A percentile compares a stretch with the other conserved stretches of the same genome.
These are phyloP conservation scores for Backusella australiensis DNA, from an alignment of 192 early-diverging fungal species.

Conservation along the genomic window DNA sequence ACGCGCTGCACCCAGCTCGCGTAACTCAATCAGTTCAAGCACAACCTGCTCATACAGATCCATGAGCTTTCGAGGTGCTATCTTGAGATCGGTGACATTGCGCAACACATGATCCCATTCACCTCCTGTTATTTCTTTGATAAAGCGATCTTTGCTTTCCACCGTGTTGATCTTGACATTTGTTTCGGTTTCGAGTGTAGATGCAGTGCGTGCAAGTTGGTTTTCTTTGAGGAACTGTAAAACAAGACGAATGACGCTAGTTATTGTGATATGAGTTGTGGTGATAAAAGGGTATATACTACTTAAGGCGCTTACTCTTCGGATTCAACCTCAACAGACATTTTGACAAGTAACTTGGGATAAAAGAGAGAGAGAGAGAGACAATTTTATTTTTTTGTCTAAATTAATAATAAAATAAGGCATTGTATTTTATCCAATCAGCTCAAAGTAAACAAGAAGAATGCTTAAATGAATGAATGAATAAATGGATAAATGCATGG, in stretches of 20 bases:
- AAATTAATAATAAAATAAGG: background rate
- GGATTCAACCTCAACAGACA: constrained; percentile 36
- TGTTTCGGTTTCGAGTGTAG: constrained; percentile 76
- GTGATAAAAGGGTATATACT: no score
- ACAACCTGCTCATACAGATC: constrained; percentile 94
- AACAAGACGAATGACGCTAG: constrained; percentile 84
- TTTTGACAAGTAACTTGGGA: background rate
- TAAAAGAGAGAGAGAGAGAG: background rate
- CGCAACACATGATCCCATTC: constrained; percentile 88
- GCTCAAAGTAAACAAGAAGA: background rate
- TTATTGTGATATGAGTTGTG: no score
- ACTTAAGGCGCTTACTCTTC: constrained; percentile 22
- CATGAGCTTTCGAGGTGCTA: constrained; percentile 71
- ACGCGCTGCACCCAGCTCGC: constrained; percentile 83
- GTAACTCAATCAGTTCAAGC: constrained; percentile 83
- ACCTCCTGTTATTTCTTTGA: constrained; percentile 71
- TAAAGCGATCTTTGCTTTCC: constrained; percentile 74
- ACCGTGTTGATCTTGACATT: constrained; percentile 83
- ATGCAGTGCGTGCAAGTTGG: constrained; percentile 69
- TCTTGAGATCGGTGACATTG: constrained; percentile 68
- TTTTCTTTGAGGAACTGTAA: constrained; percentile 93
- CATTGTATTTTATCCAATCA: background rate
- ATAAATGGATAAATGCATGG: no score
- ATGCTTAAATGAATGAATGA: no score
- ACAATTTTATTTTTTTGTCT: background rate